Evolutionary conservation across 1,139 yeast genomes (phyloP).

Genomic region (Saccharomycopsis crataegensis): DNA sequence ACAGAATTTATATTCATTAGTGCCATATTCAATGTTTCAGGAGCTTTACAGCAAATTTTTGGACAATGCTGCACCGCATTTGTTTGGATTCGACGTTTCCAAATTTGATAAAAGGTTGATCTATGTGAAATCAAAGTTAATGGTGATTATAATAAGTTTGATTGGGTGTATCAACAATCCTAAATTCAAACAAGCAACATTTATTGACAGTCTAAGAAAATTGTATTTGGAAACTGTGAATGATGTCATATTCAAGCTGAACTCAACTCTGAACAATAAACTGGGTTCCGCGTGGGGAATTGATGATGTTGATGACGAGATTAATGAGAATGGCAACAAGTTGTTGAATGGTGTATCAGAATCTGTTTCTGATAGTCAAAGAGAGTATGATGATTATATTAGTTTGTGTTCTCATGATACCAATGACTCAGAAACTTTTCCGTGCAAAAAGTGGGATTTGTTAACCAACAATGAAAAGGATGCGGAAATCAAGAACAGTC

Average conservation of each 20-base stretch:
- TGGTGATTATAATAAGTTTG: slow-evolving; percentile 25
- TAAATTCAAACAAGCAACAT: neutral
- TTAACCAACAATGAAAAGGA: slow-evolving; percentile 12
- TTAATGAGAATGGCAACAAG: neutral
- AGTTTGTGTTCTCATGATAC: slow-evolving; percentile 16
- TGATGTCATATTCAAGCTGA: neutral
- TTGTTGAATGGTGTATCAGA: neutral
- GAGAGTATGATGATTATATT: slow-evolving; percentile 18
- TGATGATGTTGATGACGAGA: slow-evolving; percentile 1
- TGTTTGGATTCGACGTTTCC: slow-evolving; percentile 59
- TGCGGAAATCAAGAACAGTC: slow-evolving; percentile 1
- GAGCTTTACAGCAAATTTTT: slow-evolving; percentile 47
- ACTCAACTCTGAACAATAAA: neutral
- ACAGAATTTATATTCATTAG: neutral
- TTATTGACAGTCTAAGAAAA: neutral
- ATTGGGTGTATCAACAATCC: slow-evolving; percentile 2
- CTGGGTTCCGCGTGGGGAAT: neutral
- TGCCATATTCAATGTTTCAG: slow-evolving; percentile 25
- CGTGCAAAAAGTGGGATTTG: slow-evolving; percentile 12
- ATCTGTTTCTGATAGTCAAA: neutral
- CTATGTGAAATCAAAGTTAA: slow-evolving; percentile 39
- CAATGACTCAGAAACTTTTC: slow-evolving; percentile 18
- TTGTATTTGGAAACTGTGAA: slow-evolving; percentile 4
- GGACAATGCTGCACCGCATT: slow-evolving; percentile 50
- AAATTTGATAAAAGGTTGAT: slow-evolving; percentile 36